These are phyloP conservation scores for Euphorbia lathyris DNA, from an alignment of 345 rosid species.

Conservation along the genomic window DNA sequence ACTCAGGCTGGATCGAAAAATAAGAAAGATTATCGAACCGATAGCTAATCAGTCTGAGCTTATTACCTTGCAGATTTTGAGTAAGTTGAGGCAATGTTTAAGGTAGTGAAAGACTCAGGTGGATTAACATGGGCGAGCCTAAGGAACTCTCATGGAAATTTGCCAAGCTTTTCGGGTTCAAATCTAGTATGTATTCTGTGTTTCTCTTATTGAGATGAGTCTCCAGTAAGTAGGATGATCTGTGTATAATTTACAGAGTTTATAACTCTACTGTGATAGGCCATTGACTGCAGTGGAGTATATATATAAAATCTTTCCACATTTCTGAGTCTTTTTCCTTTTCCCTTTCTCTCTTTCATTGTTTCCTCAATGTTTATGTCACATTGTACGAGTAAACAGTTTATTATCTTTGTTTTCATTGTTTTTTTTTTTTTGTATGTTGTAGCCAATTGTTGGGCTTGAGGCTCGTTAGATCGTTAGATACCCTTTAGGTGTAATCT, in stretches of 20 bases:
- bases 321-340: not conserved
- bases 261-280: constrained; percentile 1
- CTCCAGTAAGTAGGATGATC: constrained; percentile 1
- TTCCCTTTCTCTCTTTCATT: not conserved
- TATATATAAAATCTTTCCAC: no score
- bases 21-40: not conserved
- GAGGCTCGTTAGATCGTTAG: no score
- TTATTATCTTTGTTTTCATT: not conserved
- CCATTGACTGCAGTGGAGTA: constrained; percentile 13
- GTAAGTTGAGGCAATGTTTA: not conserved
- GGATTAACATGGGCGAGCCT: constrained; percentile 6
- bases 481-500: no score
- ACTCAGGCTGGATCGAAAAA: not conserved
- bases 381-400: not conserved
- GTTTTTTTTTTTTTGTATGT: no score
- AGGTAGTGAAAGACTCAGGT: not conserved
- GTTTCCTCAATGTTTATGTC: not conserved
- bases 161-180: not conserved
- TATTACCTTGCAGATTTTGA: constrained; percentile 12
- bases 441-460: no score
- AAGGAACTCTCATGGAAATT: constrained; percentile 15
- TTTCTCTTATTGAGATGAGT: constrained; percentile 8
- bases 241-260: not conserved
- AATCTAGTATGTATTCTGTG: not conserved
- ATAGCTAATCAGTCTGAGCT: not conserved